A percentile compares a stretch with the other conserved stretches of the same genome.
These are phyloP conservation scores for Colletotrichum sp. DNA, from an alignment of 2,329 filamentous ascomycete genomes.

Conservation along the genomic window DNA sequence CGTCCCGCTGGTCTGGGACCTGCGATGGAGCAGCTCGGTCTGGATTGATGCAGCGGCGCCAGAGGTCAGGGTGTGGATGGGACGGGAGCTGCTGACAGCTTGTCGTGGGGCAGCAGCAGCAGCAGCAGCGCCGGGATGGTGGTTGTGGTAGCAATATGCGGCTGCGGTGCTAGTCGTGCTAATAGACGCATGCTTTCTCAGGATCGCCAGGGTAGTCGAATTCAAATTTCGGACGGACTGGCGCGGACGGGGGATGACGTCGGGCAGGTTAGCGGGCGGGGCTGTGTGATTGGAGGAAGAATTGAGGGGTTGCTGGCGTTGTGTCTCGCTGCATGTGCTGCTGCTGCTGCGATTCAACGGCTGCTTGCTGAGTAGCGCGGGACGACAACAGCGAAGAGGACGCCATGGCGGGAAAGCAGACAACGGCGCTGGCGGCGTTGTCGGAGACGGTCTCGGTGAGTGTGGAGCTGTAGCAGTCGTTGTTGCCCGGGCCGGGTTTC, in stretches of 20 bases:
- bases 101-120: background rate
- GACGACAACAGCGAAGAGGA: too few species aligned
- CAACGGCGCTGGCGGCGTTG: background rate
- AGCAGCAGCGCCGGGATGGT: background rate
- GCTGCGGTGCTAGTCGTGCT: background rate
- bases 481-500: background rate
- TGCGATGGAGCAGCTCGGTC: background rate
- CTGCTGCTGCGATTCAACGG: background rate
- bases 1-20: background rate
- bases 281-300: conserved; percentile 20
- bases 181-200: background rate
- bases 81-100: background rate
- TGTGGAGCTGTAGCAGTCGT: background rate
- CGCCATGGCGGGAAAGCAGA: background rate
- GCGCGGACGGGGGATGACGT: conserved; percentile 22
- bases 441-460: background rate
- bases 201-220: background rate
- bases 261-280: conserved; percentile 2
- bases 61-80: background rate
- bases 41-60: background rate
- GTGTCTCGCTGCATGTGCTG: background rate
- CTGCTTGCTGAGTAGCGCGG: too few species aligned
- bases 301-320: conserved; percentile 17
- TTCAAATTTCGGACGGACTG: conserved; percentile 10
- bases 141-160: background rate